Evolutionary conservation across 2,329 filamentous ascomycete genomes (phyloP).

Genomic region (Cyclaneusma minus): DNA sequence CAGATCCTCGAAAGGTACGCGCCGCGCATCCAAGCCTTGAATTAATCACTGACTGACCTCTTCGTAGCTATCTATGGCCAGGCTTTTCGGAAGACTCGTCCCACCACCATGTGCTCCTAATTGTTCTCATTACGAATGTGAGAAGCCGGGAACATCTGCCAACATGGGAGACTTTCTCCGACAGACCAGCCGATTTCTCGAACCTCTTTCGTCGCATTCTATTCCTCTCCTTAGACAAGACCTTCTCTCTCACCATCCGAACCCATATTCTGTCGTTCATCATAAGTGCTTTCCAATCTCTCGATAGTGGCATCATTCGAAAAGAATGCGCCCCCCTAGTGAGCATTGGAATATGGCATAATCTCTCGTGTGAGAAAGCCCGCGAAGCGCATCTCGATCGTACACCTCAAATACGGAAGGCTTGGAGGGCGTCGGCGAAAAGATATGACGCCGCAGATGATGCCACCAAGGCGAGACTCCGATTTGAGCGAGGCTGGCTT

Average conservation of each 20-base stretch:
- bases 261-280: slow-evolving; percentile 81
- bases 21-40: not conserved
- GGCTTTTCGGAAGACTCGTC: slow-evolving; percentile 78
- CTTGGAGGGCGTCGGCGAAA: slow-evolving; percentile 78
- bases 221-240: slow-evolving; percentile 65
- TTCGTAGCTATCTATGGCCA: slow-evolving; percentile 74
- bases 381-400: slow-evolving; percentile 61
- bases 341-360: slow-evolving; percentile 91
- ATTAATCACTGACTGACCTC: slow-evolving; percentile 15
- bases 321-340: slow-evolving; percentile 95
- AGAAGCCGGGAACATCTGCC: slow-evolving; percentile 78
- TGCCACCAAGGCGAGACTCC: slow-evolving; percentile 57
- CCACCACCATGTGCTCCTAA: slow-evolving; percentile 79
- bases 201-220: slow-evolving; percentile 77
- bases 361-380: slow-evolving; percentile 62
- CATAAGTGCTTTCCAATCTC: slow-evolving; percentile 81
- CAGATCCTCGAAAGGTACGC: slow-evolving; percentile 71
- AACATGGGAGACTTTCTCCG: slow-evolving; percentile 72
- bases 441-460: slow-evolving; percentile 80
- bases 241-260: slow-evolving; percentile 49
- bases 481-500: slow-evolving; percentile 89
- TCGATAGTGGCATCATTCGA: slow-evolving; percentile 76
- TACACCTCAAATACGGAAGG: slow-evolving; percentile 62
- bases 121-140: slow-evolving; percentile 73
- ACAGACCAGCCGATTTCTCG: slow-evolving; percentile 70